Conservation (phyloP, 768 basidiomycete species). For the Boletus rubescentipes region DNA sequence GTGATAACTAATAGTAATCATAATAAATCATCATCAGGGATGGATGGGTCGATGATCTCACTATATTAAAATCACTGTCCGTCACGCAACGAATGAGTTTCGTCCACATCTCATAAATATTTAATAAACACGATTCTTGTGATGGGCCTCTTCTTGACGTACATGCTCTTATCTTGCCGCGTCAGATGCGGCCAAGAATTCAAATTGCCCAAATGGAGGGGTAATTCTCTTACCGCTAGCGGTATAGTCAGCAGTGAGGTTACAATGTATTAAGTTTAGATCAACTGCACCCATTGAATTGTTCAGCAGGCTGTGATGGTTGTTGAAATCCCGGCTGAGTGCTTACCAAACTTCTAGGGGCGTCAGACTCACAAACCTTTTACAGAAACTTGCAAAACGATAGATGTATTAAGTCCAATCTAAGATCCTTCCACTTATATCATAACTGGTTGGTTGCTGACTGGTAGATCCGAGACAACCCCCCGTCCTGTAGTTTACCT, state of each 20-base stretch:
- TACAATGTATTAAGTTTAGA: neutral
- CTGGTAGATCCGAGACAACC: too few species aligned
- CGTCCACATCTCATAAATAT: neutral
- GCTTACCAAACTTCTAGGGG: neutral
- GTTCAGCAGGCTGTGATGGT: neutral
- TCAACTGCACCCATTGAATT: neutral
- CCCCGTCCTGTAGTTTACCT: too few species aligned
- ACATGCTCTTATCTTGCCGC: conserved; percentile 10
- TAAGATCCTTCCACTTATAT: too few species aligned
- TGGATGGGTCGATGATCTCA: conserved; percentile 55
- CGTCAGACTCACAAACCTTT: neutral
- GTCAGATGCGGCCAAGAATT: neutral
- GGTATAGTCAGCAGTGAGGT: neutral
- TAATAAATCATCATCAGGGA: conserved; percentile 39
- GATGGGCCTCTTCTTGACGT: conserved; percentile 16
- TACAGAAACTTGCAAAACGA: too few species aligned
- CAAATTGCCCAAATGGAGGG: conserved; percentile 9
- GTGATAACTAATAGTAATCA: conserved; percentile 1
- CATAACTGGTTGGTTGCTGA: too few species aligned
- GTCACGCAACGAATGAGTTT: neutral
- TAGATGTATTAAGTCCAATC: too few species aligned
- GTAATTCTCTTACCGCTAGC: conserved; percentile 2
- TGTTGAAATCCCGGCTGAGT: neutral
- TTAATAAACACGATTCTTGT: conserved; percentile 1
- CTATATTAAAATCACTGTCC: conserved; percentile 3